phyloP scores from a whole-genome alignment of 192 early-diverging fungal species.

The Linnemannia elongata region DNA sequence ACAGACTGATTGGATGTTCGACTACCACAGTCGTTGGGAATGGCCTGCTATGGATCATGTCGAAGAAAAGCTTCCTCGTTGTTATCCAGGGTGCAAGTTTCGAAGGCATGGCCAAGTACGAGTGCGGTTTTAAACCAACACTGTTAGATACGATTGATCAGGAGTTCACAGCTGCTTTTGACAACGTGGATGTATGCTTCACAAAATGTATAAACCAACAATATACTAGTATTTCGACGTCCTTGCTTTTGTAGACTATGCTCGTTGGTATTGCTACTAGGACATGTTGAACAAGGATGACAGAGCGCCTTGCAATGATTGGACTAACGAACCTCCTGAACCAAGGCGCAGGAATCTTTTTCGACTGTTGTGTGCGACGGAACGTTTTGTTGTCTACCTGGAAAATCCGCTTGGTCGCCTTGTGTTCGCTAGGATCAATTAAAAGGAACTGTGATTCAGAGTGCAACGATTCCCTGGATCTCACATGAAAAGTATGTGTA shows the following conservation, averaged over 20 bases:
- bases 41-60: too few species aligned
- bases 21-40: too few species aligned
- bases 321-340: background rate
- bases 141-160: slow-evolving; percentile 27
- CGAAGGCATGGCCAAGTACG: slow-evolving; percentile 1
- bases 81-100: background rate
- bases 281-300: background rate
- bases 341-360: background rate
- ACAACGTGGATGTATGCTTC: background rate
- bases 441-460: background rate
- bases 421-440: background rate
- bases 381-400: background rate
- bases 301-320: slow-evolving; percentile 1
- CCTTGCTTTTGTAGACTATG: background rate
- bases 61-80: background rate
- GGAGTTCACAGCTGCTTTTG: slow-evolving; percentile 6
- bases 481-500: background rate
- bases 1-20: too few species aligned
- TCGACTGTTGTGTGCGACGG: slow-evolving; percentile 15
- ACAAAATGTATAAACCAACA: too few species aligned
- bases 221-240: background rate
- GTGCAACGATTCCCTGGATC: background rate
- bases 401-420: background rate
- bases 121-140: slow-evolving; percentile 19
- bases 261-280: slow-evolving; percentile 15